Percentiles rank a stretch among this genome's conserved stretches.
phyloP scores from a whole-genome alignment of 2,329 filamentous ascomycete species.

The Stagonosporopsis vannaccii region DNA sequence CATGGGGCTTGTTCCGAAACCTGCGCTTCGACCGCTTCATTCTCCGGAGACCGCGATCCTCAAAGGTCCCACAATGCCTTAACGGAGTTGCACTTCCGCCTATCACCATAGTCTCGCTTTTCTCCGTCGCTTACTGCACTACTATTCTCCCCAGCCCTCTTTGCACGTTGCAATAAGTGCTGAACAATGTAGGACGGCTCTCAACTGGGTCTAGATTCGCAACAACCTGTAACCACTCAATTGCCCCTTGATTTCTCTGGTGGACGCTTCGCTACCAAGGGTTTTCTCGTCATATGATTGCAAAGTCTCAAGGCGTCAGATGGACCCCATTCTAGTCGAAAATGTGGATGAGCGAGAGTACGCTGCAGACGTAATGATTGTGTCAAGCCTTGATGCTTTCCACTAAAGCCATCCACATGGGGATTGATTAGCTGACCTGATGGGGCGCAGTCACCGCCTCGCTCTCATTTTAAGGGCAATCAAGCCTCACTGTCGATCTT shows the following conservation, averaged over 20 bases:
- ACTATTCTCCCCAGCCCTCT: not conserved
- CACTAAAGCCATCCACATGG: not conserved
- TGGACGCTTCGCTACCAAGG: not conserved
- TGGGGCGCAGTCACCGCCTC: not conserved
- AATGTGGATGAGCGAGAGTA: not conserved
- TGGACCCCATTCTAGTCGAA: not conserved
- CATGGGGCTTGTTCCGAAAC: not conserved
- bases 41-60: not conserved
- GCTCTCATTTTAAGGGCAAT: not conserved
- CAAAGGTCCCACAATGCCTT: not conserved
- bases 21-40: not conserved
- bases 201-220: not conserved
- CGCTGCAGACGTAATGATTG: too few relatives aligned
- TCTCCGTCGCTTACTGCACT: not conserved
- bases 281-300: not conserved
- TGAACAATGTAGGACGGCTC: not conserved
- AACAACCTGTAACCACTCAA: not conserved
- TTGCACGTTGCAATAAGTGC: constrained; percentile 4
- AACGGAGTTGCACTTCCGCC: not conserved
- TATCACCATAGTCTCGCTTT: not conserved
- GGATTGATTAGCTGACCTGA: not conserved
- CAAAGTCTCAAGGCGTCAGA: too few relatives aligned
- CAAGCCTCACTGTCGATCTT: constrained; percentile 7
- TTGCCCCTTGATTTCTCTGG: not conserved
- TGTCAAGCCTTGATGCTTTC: too few relatives aligned